These are phyloP conservation scores for Papiliotrema fonsecae DNA, from an alignment of 1,284 basidiomycete species.

Conservation along the genomic window DNA sequence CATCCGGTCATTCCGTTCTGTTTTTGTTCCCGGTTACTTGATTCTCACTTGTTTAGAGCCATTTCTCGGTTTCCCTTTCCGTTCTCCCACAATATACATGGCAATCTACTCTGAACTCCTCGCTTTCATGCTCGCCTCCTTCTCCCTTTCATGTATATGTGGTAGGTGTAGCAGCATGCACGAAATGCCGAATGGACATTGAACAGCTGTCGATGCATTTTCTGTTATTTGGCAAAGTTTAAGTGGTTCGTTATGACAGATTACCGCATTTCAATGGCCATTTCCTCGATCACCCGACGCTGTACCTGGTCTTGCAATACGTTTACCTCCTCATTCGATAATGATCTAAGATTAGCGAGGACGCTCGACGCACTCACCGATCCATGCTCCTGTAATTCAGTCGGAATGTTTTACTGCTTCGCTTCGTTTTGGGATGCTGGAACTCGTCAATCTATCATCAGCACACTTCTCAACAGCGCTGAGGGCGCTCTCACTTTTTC, in stretches of 20 bases:
- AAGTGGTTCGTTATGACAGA: neutral
- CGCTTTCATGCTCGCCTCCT: neutral
- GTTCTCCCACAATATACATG: neutral
- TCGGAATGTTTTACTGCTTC: slow-evolving; percentile 78
- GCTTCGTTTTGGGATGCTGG: slow-evolving; percentile 79
- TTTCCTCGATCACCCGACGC: slow-evolving; percentile 45
- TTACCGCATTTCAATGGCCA: slow-evolving; percentile 51
- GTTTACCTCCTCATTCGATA: slow-evolving; percentile 89
- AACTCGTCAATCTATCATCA: slow-evolving; percentile 77
- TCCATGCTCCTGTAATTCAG: slow-evolving; percentile 98
- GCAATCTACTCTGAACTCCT: too few relatives aligned
- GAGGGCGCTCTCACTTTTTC: slow-evolving; percentile 58
- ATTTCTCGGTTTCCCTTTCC: neutral
- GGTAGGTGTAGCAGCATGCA: too few relatives aligned
- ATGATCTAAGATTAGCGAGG: slow-evolving; percentile 48
- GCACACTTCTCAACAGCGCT: neutral
- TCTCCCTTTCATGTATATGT: too few relatives aligned
- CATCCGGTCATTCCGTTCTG: neutral
- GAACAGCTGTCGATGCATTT: too few relatives aligned
- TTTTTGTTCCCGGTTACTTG: neutral
- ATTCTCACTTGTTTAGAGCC: neutral
- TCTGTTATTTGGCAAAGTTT: neutral
- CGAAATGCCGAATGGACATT: too few relatives aligned
- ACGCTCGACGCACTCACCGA: slow-evolving; percentile 52
- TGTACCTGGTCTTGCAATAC: slow-evolving; percentile 58